Conservation (phyloP, 345 rosid genomes). For the Erucastrum elatum region DNA sequence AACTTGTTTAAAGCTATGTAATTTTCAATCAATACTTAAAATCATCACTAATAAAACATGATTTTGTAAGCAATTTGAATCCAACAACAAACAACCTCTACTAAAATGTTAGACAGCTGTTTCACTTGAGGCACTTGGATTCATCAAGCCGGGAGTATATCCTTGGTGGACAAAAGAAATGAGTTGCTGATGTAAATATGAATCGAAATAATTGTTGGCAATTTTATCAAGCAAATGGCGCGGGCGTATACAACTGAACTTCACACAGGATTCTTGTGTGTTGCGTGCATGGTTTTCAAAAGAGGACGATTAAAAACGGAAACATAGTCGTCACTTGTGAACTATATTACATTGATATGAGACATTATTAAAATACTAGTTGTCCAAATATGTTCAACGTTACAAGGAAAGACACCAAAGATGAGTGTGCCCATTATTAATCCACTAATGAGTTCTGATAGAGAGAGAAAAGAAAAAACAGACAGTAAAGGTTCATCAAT, state of each 20-base stretch:
- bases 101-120: not conserved
- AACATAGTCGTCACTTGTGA: not conserved
- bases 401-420: conserved; percentile 6
- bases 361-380: not conserved
- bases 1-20: not conserved
- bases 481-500: not conserved
- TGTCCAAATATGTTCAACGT: not conserved
- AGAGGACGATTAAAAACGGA: not conserved
- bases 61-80: not conserved
- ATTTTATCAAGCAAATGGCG: not conserved
- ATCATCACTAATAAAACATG: not conserved
- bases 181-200: not conserved
- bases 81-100: not conserved
- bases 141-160: not conserved
- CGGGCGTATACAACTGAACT: not conserved
- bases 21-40: not conserved
- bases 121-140: not conserved
- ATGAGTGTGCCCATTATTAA: not conserved
- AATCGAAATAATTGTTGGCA: too few relatives aligned
- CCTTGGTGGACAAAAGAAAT: not conserved
- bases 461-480: not conserved
- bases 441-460: not conserved
- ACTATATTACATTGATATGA: conserved; percentile 7
- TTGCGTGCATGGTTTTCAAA: not conserved
- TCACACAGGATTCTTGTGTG: not conserved